phyloP scores from a whole-genome alignment of 1,284 basidiomycete species.

The Ceratobasidium theobromae region DNA sequence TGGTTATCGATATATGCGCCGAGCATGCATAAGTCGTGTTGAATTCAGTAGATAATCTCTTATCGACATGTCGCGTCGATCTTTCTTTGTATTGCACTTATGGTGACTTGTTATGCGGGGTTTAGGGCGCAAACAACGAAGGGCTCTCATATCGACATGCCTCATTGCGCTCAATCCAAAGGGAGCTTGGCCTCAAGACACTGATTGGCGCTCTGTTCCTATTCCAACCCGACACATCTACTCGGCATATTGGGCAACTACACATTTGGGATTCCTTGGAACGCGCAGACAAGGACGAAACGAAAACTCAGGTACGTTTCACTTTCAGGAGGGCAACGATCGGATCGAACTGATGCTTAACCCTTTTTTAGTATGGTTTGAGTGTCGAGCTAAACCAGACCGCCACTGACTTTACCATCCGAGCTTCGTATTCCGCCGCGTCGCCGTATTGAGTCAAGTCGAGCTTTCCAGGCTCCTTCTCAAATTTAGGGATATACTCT shows the following conservation, averaged over 20 bases:
- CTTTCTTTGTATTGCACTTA: constrained; percentile 42
- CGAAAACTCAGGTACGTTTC: constrained; percentile 49
- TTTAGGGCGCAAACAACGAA: constrained; percentile 49
- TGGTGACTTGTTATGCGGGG: constrained; percentile 45
- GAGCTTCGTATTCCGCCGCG: constrained; percentile 20
- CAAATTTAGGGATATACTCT: background rate
- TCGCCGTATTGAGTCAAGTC: constrained; percentile 3
- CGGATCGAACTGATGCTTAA: background rate
- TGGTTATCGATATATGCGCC: constrained; percentile 25
- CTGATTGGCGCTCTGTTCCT: constrained; percentile 54
- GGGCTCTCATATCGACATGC: constrained; percentile 52
- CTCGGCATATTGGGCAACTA: constrained; percentile 38
- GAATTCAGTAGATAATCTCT: constrained; percentile 51
- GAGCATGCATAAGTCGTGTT: background rate
- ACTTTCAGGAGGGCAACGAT: constrained; percentile 8
- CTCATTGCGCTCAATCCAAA: constrained; percentile 51
- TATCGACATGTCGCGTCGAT: constrained; percentile 49
- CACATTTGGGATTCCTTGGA: constrained; percentile 27
- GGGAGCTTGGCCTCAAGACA: constrained; percentile 41
- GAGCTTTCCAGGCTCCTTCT: background rate
- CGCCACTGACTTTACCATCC: constrained; percentile 28
- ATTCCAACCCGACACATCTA: constrained; percentile 46
- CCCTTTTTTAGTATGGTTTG: constrained; percentile 49
- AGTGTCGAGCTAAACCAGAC: constrained; percentile 51
- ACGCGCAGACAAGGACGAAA: constrained; percentile 8